Evolutionary conservation across 139 green algal species (phyloP).

Genomic region (Picochlorum sp.): DNA sequence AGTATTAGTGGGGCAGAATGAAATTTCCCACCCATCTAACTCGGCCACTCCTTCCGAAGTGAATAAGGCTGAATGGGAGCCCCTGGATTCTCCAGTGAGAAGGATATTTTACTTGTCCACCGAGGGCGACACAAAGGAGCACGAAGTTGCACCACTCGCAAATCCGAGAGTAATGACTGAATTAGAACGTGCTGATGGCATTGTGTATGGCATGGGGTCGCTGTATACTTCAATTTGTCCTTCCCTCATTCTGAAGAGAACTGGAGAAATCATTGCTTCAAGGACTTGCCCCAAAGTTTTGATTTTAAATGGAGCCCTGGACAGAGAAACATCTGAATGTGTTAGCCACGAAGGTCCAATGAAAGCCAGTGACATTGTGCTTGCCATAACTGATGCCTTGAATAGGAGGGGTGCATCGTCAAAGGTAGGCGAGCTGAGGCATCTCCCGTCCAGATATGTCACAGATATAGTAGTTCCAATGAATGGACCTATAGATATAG

Average conservation of each 20-base stretch:
- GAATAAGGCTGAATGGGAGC: slow-evolving; percentile 43
- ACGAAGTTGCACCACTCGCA: slow-evolving; percentile 75
- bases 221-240: slow-evolving; percentile 96
- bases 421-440: slow-evolving; percentile 25
- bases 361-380: slow-evolving; percentile 75
- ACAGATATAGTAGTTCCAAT: slow-evolving; percentile 59
- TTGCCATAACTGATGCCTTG: slow-evolving; percentile 43
- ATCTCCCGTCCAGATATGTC: slow-evolving; percentile 56
- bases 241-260: slow-evolving; percentile 68
- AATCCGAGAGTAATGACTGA: slow-evolving; percentile 58
- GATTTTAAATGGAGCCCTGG: slow-evolving; percentile 86
- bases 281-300: slow-evolving; percentile 59
- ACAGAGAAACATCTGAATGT: slow-evolving; percentile 73
- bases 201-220: slow-evolving; percentile 96
- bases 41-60: slow-evolving; percentile 15
- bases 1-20: slow-evolving; percentile 86
- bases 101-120: slow-evolving; percentile 92
- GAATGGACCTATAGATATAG: slow-evolving; percentile 48
- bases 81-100: slow-evolving; percentile 67
- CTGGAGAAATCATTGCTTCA: slow-evolving; percentile 70
- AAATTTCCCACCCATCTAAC: slow-evolving; percentile 86
- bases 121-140: slow-evolving; percentile 52
- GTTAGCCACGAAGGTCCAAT: slow-evolving; percentile 46
- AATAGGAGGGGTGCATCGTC: slow-evolving; percentile 37
- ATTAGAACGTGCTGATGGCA: slow-evolving; percentile 51